Evolutionary conservation across 2,329 filamentous ascomycete genomes (phyloP).

Genomic region (Hymenoscyphus scutula): DNA sequence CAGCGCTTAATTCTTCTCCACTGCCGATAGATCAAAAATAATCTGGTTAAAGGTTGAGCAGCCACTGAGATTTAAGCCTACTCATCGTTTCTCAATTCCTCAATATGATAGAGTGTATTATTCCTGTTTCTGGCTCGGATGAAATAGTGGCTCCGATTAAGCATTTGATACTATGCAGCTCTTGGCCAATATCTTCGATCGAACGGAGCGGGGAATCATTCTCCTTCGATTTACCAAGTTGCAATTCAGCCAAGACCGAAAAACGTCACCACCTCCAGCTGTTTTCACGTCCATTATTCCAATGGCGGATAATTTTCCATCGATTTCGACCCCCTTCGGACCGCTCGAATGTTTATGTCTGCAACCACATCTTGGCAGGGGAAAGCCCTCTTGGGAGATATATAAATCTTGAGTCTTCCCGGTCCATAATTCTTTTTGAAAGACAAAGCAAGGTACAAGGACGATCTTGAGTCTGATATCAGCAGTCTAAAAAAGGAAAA

Average conservation of each 20-base stretch:
- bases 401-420: not conserved
- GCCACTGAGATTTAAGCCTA: not conserved
- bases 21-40: constrained; percentile 1
- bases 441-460: not conserved
- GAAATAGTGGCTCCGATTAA: not conserved
- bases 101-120: not conserved
- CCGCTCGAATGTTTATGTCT: not conserved
- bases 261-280: not conserved
- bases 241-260: not conserved
- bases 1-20: not conserved
- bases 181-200: not conserved
- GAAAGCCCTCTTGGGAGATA: not conserved
- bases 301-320: not conserved
- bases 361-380: not conserved
- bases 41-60: constrained; percentile 11
- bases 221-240: not conserved
- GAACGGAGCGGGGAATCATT: not conserved
- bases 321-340: not conserved
- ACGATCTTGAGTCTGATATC: not conserved
- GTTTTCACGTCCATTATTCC: not conserved
- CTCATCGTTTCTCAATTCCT: not conserved
- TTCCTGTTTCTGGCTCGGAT: not conserved
- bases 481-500: not conserved
- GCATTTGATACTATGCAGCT: not conserved
- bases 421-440: not conserved